Percentiles rank a stretch among this genome's conserved stretches.
Evolutionary conservation across 345 rosid genomes (phyloP).

Genomic region (Excoecaria cochinchinensis): DNA sequence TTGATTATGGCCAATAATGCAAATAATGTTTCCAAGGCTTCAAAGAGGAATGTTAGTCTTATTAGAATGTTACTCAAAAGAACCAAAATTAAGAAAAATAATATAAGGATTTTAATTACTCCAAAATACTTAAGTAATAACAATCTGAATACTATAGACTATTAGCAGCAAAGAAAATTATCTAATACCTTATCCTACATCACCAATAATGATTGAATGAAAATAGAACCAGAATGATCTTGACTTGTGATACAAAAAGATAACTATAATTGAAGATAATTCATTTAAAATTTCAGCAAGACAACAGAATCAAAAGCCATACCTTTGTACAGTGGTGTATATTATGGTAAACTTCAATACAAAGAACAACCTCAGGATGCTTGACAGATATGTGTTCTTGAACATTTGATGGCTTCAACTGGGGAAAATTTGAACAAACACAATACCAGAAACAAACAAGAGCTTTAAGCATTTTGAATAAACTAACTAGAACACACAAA

Average conservation of each 20-base stretch:
- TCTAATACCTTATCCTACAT: neutral
- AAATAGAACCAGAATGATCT: neutral
- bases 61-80: no score
- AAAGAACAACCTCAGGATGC: conserved; percentile 65
- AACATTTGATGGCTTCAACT: conserved; percentile 41
- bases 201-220: neutral
- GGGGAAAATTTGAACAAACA: conserved; percentile 25
- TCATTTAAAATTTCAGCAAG: neutral
- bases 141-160: no score
- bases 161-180: no score
- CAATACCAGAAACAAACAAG: neutral
- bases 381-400: conserved; percentile 36
- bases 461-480: neutral
- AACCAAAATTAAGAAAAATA: no score
- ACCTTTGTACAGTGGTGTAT: conserved; percentile 53
- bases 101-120: no score
- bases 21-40: no score
- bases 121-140: no score
- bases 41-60: no score
- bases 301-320: neutral
- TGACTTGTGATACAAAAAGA: neutral
- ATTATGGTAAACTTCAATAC: conserved; percentile 66
- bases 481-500: neutral
- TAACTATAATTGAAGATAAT: neutral
- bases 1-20: no score